These are phyloP conservation scores for Arxiozyma slooffiae DNA, from an alignment of 1,139 yeast genomes.

Conservation along the genomic window DNA sequence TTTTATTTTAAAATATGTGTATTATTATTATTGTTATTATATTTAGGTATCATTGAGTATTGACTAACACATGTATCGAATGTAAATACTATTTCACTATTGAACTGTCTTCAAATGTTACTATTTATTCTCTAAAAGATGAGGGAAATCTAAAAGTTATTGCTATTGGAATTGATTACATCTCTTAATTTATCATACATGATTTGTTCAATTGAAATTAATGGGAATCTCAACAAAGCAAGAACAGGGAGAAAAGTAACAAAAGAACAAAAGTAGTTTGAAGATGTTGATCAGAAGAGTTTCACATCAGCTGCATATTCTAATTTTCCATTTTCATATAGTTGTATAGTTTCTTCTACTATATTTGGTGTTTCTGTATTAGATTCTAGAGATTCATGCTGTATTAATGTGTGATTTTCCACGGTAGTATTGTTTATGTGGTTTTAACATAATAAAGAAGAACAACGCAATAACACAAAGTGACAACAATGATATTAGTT, in stretches of 20 bases:
- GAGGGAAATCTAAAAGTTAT: no score
- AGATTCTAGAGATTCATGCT: neutral
- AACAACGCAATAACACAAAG: slow-evolving; percentile 65
- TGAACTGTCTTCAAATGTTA: no score
- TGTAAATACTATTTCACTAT: no score
- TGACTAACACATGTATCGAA: no score
- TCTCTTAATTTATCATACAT: neutral
- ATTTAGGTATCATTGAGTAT: no score
- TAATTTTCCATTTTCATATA: neutral
- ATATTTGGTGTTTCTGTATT: neutral
- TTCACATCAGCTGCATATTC: neutral
- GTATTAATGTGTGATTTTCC: slow-evolving; percentile 5
- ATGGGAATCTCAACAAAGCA: no score
- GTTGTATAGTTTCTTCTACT: neutral
- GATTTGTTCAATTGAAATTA: neutral
- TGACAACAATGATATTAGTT: slow-evolving; percentile 62
- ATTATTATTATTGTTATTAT: neutral
- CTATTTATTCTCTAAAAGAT: no score
- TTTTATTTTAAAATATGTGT: no score
- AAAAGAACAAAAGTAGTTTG: neutral
- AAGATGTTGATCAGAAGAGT: neutral
- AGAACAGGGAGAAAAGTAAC: no score
- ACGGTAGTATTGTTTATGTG: slow-evolving; percentile 31
- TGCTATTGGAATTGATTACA: neutral
- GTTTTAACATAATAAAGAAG: slow-evolving; percentile 62